Base-by-base conservation (phyloP, 1,284 basidiomycete species). In the Sanguinoderma infundibulare region DNA sequence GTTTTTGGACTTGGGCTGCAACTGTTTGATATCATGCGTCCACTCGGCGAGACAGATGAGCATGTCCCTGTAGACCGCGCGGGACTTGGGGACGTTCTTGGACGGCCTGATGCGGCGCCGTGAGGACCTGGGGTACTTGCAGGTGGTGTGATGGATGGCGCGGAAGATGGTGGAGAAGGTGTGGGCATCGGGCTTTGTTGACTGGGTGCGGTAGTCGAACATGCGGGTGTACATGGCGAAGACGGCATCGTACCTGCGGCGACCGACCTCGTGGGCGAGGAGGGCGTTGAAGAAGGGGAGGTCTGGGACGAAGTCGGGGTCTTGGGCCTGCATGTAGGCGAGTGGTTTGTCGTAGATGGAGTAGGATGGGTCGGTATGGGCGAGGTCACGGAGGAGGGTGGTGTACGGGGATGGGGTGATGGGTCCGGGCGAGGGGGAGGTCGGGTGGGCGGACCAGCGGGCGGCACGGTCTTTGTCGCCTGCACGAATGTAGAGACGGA, bases 61-160 rank as follows among this genome's bases (percentile, higher is more conserved):
- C 79, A 86, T 79, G 36, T 85, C 79, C 20, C 71, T 73, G 70
- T 79, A 84, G n/a, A 86, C 72, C n/a, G 67, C 64, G 24, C 83
- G 79, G 5, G 81, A 76, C 9, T 71, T 62, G 1, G 79, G 66
- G 20, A 72, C 68, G 24, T 57, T 34, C 17, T 24, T 17, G 2
- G 65, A 65, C 0, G 53, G 28, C 40, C 60, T 65, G 22, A 67
- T 59, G 32, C 58, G 57, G 42, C 64, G 65, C 14, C 55, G 54
- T 44, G 66, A 60, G 38, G 59, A 63, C 44, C 76, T 75, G 20
- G 72, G 66, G 15, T 17, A 20, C 36, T 24, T 24, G 49, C 69
- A 64, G 57, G 68, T 66, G 4, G 73, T 61, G 36, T 69, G 60
- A 50, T 69, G 72, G 14, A 77, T 64, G 7, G 76, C 74, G 24